Conservation (phyloP, 129 eudicot species). For the Ambrosia artemisiifolia region DNA sequence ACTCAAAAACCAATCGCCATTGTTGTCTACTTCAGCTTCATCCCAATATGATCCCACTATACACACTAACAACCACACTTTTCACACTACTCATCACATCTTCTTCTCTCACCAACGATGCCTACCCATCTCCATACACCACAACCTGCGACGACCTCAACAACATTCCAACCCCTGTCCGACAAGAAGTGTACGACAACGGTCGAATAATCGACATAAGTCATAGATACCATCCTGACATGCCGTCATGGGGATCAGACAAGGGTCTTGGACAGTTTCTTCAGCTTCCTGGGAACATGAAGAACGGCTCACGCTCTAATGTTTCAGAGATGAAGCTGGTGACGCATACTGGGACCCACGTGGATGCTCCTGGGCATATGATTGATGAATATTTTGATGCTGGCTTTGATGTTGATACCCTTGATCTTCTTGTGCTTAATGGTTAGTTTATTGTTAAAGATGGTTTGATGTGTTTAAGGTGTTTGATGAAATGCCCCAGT, state of each 20-base stretch:
- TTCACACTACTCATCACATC: background rate
- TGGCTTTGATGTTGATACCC: slow-evolving; percentile 52
- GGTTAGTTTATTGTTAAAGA: slow-evolving; percentile 33
- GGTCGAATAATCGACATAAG: slow-evolving; percentile 48
- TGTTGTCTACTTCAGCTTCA: slow-evolving; percentile 3
- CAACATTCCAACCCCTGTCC: slow-evolving; percentile 17
- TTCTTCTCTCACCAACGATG: slow-evolving; percentile 10
- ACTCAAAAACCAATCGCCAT: slow-evolving; percentile 7
- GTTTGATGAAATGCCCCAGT: slow-evolving; percentile 13
- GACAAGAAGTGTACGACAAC: slow-evolving; percentile 37
- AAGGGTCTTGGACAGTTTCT: slow-evolving; percentile 49
- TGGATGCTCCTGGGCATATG: slow-evolving; percentile 52
- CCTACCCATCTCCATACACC: slow-evolving; percentile 24
- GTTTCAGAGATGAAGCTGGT: slow-evolving; percentile 45
- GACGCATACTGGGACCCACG: slow-evolving; percentile 52
- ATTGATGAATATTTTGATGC: slow-evolving; percentile 47
- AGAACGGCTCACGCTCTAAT: slow-evolving; percentile 40
- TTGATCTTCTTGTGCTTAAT: slow-evolving; percentile 47
- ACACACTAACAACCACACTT: background rate
- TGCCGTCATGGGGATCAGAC: slow-evolving; percentile 49
- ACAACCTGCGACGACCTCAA: slow-evolving; percentile 17
- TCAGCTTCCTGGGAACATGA: slow-evolving; percentile 34
- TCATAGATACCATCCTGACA: slow-evolving; percentile 35
- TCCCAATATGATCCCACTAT: background rate
- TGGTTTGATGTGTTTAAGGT: background rate